phyloP scores from a whole-genome alignment of 1,139 yeast species.

The Saccharomyces hybrid region DNA sequence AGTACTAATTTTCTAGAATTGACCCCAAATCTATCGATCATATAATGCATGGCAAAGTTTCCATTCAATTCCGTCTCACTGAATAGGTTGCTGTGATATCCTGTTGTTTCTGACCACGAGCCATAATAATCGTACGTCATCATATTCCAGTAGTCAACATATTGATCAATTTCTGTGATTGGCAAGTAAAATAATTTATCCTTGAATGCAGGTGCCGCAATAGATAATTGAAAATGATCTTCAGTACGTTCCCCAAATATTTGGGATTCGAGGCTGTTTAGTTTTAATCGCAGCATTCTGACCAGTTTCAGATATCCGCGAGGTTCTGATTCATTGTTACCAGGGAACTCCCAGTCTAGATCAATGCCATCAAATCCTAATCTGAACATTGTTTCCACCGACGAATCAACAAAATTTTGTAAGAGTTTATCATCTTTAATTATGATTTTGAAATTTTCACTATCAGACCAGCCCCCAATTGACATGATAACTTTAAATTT shows the following conservation, averaged over 20 bases:
- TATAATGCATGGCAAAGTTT: slow-evolving; percentile 43
- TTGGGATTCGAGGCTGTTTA: slow-evolving; percentile 36
- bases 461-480: slow-evolving; percentile 84
- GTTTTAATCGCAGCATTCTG: slow-evolving; percentile 35
- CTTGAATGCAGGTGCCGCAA: slow-evolving; percentile 70
- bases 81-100: slow-evolving; percentile 66
- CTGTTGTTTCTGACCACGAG: slow-evolving; percentile 57
- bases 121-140: slow-evolving; percentile 92
- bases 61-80: slow-evolving; percentile 41
- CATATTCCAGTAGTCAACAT: slow-evolving; percentile 66
- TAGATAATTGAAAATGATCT: slow-evolving; percentile 44
- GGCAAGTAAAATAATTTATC: slow-evolving; percentile 40
- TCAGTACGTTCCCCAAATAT: slow-evolving; percentile 17
- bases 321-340: slow-evolving; percentile 39
- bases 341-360: slow-evolving; percentile 92
- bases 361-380: slow-evolving; percentile 86
- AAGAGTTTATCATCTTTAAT: slow-evolving; percentile 36
- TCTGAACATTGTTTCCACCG: slow-evolving; percentile 41
- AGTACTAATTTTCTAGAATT: slow-evolving; percentile 49
- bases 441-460: slow-evolving; percentile 44
- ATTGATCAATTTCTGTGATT: slow-evolving; percentile 46
- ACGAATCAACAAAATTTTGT: slow-evolving; percentile 43
- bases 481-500: slow-evolving; percentile 59
- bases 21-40: slow-evolving; percentile 38
- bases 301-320: slow-evolving; percentile 41